Percentiles rank a stretch among this genome's conserved stretches.
Evolutionary conservation across 345 rosid genomes (phyloP).

Genomic region (Populus tremula): DNA sequence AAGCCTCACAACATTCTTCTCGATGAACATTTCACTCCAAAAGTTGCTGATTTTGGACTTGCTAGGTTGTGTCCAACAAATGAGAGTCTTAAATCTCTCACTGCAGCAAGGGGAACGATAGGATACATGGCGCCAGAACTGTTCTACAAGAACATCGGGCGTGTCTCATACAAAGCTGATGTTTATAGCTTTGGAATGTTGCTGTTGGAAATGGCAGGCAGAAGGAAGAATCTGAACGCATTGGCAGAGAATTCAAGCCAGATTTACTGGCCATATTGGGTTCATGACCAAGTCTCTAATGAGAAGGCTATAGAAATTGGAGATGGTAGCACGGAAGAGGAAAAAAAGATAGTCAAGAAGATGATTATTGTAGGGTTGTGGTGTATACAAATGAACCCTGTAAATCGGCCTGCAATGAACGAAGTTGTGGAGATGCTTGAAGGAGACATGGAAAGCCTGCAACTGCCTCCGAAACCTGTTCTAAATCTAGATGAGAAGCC

Average conservation of each 20-base stretch:
- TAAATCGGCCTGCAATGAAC: neutral
- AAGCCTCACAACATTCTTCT: neutral
- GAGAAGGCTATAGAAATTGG: no score
- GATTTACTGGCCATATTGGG: no score
- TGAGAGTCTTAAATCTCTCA: neutral
- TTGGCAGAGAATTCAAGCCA: rapidly evolving
- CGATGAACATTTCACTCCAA: neutral
- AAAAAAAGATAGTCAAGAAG: no score
- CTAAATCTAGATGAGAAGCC: neutral
- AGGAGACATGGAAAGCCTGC: neutral
- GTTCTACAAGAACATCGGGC: no score
- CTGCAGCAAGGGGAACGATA: no score
- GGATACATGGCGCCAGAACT: no score
- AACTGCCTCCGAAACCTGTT: neutral
- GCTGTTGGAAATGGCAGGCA: no score
- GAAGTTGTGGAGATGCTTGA: neutral
- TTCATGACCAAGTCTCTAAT: no score
- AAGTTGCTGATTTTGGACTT: neutral
- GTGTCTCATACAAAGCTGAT: neutral
- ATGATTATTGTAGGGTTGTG: neutral
- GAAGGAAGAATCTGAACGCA: rapidly evolving
- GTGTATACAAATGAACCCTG: conserved; percentile 8
- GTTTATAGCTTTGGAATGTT: neutral
- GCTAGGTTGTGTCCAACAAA: neutral
- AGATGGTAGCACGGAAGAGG: no score